Evolutionary conservation across 345 rosid genomes (phyloP), one percentile per base, ranked within the genome.

Genomic region (Linum trigynum): DNA sequence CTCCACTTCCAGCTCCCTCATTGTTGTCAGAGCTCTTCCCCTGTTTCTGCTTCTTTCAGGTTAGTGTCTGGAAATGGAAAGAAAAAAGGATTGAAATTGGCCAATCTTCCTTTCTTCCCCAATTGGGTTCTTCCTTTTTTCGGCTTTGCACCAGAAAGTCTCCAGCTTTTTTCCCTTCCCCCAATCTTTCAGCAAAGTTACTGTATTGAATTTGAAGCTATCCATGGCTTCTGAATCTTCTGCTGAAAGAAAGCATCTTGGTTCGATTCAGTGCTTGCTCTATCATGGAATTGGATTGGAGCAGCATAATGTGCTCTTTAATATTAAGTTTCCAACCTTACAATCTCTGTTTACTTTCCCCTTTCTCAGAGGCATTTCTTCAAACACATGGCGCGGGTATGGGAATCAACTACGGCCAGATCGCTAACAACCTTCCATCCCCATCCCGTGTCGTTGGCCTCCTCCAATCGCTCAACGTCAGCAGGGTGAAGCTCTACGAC

Each of bases 341-440:
- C 45, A 8, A 4, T 41, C 53, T 48, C 53, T 48, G 53, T 48
- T 48, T 48, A 9, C 14, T 48, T 48, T 2, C 10, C 50, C 6
- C 1, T 48, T 48, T 48, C 53, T 48, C 15, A 48, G 53, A 15
- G 14, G 53, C 53, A 48, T 5, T 48, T 48, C 53, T 9, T 48
- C 53, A 15, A 48, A 48, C 53, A 48, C 11, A 48, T 48, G 53
- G 53, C 14, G 53, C 14, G 53, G 53, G 53, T 9, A 15, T 48
- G 11, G 97, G 97, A 67, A 94, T 94, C 40, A 94, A 94, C 83
- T 94, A 94, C 51, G 97, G 99, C 0, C 96, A 90, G 74, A 84
- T 88, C 3, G 99, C 90, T 7, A 79, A 91, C 77, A 79, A 94
- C 77, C 95, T 94, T n/a, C 97, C 96, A 2, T 69, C 97, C 15